A percentile compares a stretch with the other conserved stretches of the same genome.
phyloP scores from a whole-genome alignment of 2,329 filamentous ascomycete species.

The Periglandula ipomoeae region DNA sequence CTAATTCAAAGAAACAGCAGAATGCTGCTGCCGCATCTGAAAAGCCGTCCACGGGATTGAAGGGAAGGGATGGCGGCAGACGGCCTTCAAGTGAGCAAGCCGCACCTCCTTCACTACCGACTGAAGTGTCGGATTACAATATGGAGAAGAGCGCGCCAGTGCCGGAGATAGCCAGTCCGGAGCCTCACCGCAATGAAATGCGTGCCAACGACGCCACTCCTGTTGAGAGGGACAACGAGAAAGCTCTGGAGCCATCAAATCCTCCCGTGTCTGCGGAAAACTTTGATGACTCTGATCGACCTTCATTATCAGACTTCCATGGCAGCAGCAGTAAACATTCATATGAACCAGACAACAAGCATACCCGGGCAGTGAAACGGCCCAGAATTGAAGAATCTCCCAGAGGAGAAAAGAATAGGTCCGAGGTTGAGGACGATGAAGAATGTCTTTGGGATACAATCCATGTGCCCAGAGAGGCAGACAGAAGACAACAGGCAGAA shows the following conservation, averaged over 20 bases:
- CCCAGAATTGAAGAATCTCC: background rate
- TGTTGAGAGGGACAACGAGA: background rate
- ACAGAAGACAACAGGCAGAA: slow-evolving; percentile 4
- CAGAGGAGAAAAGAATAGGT: slow-evolving; percentile 17
- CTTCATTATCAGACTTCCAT: slow-evolving; percentile 1
- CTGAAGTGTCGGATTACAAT: background rate
- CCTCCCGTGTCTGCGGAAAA: background rate
- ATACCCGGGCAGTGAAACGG: background rate
- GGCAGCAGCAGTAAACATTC: slow-evolving; percentile 3
- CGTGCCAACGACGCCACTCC: background rate
- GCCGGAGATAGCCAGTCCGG: background rate
- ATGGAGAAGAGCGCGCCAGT: background rate
- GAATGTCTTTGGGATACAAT: slow-evolving; percentile 11
- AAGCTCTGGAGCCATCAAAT: background rate
- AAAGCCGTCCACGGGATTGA: background rate
- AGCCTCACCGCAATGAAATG: background rate
- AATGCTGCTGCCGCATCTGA: background rate
- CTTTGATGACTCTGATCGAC: background rate
- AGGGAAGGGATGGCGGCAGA: background rate
- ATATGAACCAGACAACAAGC: background rate
- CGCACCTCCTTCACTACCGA: background rate
- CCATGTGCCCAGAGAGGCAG: slow-evolving; percentile 8
- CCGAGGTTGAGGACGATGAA: slow-evolving; percentile 17
- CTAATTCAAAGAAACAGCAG: slow-evolving; percentile 1
- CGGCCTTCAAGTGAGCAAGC: background rate